Conservation (phyloP, 1,139 yeast species). For the Yamadazyma sp. region DNA sequence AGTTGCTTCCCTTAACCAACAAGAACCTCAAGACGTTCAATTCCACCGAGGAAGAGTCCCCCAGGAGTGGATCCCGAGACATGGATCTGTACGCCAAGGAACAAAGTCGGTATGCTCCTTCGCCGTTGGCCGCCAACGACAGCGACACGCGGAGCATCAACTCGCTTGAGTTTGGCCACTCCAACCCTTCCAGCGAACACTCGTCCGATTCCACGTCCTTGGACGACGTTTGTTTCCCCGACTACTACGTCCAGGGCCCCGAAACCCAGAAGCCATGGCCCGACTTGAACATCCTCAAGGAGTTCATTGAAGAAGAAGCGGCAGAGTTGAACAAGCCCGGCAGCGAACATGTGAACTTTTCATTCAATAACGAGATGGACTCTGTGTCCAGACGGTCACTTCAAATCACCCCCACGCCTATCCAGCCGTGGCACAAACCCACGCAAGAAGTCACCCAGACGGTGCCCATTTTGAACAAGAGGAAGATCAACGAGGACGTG, state of each 20-base stretch:
- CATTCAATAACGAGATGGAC: slow-evolving; percentile 53
- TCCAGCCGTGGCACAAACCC: slow-evolving; percentile 70
- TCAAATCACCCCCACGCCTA: slow-evolving; percentile 70
- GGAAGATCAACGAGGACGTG: slow-evolving; percentile 24
- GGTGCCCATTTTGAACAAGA: slow-evolving; percentile 29
- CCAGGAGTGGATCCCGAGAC: slow-evolving; percentile 15
- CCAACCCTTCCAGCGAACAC: slow-evolving; percentile 74
- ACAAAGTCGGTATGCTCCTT: slow-evolving; percentile 22
- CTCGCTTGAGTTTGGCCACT: slow-evolving; percentile 48
- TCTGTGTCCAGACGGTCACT: slow-evolving; percentile 32
- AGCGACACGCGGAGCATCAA: slow-evolving; percentile 24
- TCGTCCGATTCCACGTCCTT: slow-evolving; percentile 71
- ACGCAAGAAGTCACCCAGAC: slow-evolving; percentile 16
- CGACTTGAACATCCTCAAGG: slow-evolving; percentile 70
- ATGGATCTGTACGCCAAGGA: slow-evolving; percentile 42
- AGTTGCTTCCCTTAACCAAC: slow-evolving; percentile 38
- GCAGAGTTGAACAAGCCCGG: slow-evolving; percentile 27
- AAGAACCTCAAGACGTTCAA: slow-evolving; percentile 30
- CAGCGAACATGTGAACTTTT: slow-evolving; percentile 12
- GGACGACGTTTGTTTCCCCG: slow-evolving; percentile 87
- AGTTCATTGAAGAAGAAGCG: slow-evolving; percentile 71
- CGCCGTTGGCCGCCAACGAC: too few relatives aligned
- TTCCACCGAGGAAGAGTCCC: slow-evolving; percentile 14
- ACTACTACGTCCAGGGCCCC: slow-evolving; percentile 36
- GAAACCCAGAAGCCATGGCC: slow-evolving; percentile 60